A percentile compares a stretch with the other conserved stretches of the same genome.
phyloP scores from a whole-genome alignment of 2,329 filamentous ascomycete genomes.

The Zymoseptoria ardabiliae region DNA sequence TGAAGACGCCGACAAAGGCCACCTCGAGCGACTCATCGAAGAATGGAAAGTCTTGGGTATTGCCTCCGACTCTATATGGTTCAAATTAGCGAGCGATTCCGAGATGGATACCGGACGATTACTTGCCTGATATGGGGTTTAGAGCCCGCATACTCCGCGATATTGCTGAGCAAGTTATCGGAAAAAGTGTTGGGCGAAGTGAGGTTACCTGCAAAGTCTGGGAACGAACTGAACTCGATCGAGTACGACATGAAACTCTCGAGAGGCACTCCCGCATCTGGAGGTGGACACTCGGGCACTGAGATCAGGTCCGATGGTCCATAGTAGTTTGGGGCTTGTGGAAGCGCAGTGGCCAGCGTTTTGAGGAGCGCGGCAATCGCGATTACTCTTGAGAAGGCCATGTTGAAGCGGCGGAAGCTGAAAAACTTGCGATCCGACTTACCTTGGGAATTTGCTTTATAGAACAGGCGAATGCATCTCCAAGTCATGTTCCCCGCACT shows the following conservation, averaged over 20 bases:
- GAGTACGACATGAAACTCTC: conserved; percentile 47
- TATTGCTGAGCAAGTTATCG: conserved; percentile 51
- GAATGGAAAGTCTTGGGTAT: conserved; percentile 58
- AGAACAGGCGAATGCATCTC: background rate
- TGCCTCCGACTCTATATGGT: conserved; percentile 50
- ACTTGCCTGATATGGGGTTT: conserved; percentile 47
- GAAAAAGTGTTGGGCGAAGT: conserved; percentile 54
- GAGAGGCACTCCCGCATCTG: conserved; percentile 26
- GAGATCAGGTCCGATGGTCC: background rate
- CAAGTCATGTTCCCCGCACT: background rate
- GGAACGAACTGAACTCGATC: conserved; percentile 47
- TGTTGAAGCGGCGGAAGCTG: background rate
- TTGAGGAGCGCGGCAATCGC: background rate
- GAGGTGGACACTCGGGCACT: conserved; percentile 42
- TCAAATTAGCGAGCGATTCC: background rate
- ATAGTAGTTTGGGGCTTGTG: background rate
- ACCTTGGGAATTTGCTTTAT: background rate
- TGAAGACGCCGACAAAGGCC: conserved; percentile 47
- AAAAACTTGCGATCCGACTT: background rate
- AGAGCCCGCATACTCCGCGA: conserved; percentile 47
- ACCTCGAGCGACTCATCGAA: conserved; percentile 48
- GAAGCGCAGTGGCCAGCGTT: background rate
- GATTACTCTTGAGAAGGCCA: background rate
- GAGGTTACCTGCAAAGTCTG: conserved; percentile 48
- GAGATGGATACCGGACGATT: background rate